Base-by-base conservation (phyloP, 2,329 filamentous ascomycete genomes). In the Penicillium sp. region DNA sequence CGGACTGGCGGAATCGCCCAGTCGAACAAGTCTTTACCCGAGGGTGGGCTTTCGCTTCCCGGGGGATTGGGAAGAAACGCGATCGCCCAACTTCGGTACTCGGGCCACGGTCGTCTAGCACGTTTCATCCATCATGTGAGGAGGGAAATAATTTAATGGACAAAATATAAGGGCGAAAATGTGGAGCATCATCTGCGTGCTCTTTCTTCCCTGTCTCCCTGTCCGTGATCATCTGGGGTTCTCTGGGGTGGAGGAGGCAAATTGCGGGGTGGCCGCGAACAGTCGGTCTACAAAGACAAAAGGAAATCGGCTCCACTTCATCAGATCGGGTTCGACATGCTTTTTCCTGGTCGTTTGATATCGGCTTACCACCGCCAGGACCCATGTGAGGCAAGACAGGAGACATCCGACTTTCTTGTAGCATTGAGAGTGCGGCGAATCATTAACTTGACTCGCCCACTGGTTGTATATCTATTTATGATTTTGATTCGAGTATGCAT, bases 41-140 rank as follows among this genome's bases (percentile, higher is more conserved):
- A 18, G 40, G 40, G 10, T 29, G 43, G 48, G 52, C 54, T 46
- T 55, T 57, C 52, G 50, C 51, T 39, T 51, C 50, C 60, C 58
- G 52, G 42, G 34, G 55, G 42, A 54, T 31, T 61, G 56, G 60
- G 39, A 49, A 56, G 39, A 45, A 51, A 56, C 37, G 28, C 54
- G 58, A 59, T 56, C 60, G 47, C 58, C 47, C 31, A 36, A 7
- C 16, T 18, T 18, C 24, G 24, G 24, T 28, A 28, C 24, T 28
- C 24, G 24, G 24, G 10, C 24, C 24, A 28, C 24, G 24, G 16
- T 64, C 55, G 52, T 58, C 66, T 59, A 56, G 58, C 65, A 68
- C 61, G 64, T 67, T 67, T 66, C 54, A 54, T 48, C 55, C 61
- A 66, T 67, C 67, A 68, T 64, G 67, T 69, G 65, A 69, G 42